phyloP scores from a whole-genome alignment of 2,329 filamentous ascomycete species.

The Botrytis tulipae region DNA sequence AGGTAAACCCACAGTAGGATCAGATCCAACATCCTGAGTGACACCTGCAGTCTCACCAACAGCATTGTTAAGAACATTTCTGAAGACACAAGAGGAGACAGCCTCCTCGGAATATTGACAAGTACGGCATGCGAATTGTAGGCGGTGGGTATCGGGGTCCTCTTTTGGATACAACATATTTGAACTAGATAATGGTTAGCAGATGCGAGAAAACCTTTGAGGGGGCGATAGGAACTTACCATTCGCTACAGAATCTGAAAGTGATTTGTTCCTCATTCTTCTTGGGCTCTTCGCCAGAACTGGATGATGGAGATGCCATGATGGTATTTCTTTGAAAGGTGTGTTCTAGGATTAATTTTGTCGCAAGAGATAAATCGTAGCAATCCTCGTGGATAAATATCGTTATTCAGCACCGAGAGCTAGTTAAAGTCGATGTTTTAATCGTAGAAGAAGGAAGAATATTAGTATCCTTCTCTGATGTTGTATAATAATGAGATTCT shows the following conservation, averaged over 20 bases:
- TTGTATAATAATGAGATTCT: background rate
- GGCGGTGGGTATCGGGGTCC: conserved; percentile 75
- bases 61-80: conserved; percentile 87
- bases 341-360: background rate
- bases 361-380: background rate
- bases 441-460: background rate
- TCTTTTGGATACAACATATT: conserved; percentile 98
- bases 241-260: conserved; percentile 98
- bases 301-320: conserved; percentile 60
- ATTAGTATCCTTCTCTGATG: background rate
- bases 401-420: background rate
- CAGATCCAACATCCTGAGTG: conserved; percentile 92
- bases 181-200: conserved; percentile 54
- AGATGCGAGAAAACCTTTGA: conserved; percentile 23
- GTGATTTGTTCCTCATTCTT: conserved; percentile 76
- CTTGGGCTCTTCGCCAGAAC: conserved; percentile 43
- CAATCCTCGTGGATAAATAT: background rate
- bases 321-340: conserved; percentile 11
- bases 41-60: conserved; percentile 95
- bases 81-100: conserved; percentile 87
- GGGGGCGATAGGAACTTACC: conserved; percentile 48
- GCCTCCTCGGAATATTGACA: conserved; percentile 90
- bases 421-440: background rate
- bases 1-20: conserved; percentile 89
- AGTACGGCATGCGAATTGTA: conserved; percentile 94